Evolutionary conservation across 2,329 filamentous ascomycete genomes (phyloP), one percentile per base, ranked within the genome.

Genomic region (Aaosphaeria pasadenensis): DNA sequence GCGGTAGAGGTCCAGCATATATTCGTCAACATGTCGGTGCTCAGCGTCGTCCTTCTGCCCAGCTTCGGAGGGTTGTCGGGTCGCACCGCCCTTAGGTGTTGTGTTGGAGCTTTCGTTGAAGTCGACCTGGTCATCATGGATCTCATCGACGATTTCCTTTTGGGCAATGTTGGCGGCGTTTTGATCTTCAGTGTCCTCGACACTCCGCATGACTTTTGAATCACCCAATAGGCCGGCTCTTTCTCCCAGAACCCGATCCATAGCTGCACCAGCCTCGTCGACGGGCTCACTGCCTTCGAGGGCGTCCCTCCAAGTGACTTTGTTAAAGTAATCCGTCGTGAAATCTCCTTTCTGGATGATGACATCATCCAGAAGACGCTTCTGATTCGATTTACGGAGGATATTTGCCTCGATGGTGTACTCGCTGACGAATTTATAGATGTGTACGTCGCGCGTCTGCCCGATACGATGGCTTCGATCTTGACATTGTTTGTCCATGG

Each of bases 401-500:
- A 99, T 99, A 64, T 99, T 99, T 63, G 92, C 92, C 71, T 99
- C 94, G 51, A 99, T 97, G 0, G 94, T 99, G 60, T 76, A 75
- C 56, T 79, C 76, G 50, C 66, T 71, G 46, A 79, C 76, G 56
- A 79, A 76, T 49, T 77, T 90, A 74, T 97, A 99, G 50, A 99
- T 97, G 69, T 97, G 92, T 31, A 99, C 94, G 67, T 99, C 94
- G 30, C 94, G 86, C 1, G 94, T 97, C 71, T 99, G 94, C 1
- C 94, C 94, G 57, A 99, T 99, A 56, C 94, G 89, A 73, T 99
- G 94, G 62, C 90, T 95, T 61, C 94, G 84, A 69, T 99, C 95
- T 73, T 99, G 95, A 63, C 94, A 99, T 71, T 99, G 94, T 71
- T 96, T 96, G 75, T 99, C 94, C 94, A 99, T 99, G 44, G 95